Evolutionary conservation across 2,329 filamentous ascomycete genomes (phyloP).

Genomic region (Cadophora malorum): DNA sequence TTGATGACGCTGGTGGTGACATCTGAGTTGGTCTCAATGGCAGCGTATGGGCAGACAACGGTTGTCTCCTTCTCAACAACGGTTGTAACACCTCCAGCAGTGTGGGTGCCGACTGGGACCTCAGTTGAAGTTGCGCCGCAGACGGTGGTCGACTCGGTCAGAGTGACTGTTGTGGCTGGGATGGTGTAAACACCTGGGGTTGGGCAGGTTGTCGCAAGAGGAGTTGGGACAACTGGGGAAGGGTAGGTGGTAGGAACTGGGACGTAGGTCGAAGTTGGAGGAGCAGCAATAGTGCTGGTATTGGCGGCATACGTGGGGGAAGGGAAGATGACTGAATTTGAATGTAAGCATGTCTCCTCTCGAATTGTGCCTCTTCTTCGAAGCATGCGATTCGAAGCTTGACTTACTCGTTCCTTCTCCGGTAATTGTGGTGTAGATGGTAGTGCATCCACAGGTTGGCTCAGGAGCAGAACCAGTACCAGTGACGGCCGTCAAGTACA

Average conservation of each 20-base stretch:
- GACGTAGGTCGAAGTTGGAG: conserved; percentile 31
- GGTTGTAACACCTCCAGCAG: conserved; percentile 75
- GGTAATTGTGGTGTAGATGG: conserved; percentile 74
- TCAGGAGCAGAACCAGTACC: conserved; percentile 42
- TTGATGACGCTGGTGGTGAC: conserved; percentile 71
- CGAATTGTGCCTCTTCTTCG: not conserved
- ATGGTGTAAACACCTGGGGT: conserved; percentile 78
- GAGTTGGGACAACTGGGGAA: conserved; percentile 51
- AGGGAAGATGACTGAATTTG: conserved; percentile 38
- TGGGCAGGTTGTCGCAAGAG: conserved; percentile 58
- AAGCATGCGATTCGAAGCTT: not conserved
- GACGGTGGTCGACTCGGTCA: conserved; percentile 71
- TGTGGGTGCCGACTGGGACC: conserved; percentile 69
- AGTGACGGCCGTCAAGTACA: conserved; percentile 29
- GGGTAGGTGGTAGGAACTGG: conserved; percentile 44
- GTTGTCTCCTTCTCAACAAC: conserved; percentile 70
- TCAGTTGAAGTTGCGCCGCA: conserved; percentile 67
- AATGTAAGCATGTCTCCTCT: conserved; percentile 18
- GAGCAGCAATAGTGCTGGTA: conserved; percentile 19
- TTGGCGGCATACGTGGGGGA: conserved; percentile 34
- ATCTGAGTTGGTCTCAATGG: conserved; percentile 62
- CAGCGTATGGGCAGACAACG: conserved; percentile 73
- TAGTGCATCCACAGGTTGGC: conserved; percentile 71
- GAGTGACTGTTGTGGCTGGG: conserved; percentile 72
- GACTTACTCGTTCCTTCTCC: conserved; percentile 69